Base-by-base conservation (phyloP, 768 basidiomycete species). In the Suillus plorans region DNA sequence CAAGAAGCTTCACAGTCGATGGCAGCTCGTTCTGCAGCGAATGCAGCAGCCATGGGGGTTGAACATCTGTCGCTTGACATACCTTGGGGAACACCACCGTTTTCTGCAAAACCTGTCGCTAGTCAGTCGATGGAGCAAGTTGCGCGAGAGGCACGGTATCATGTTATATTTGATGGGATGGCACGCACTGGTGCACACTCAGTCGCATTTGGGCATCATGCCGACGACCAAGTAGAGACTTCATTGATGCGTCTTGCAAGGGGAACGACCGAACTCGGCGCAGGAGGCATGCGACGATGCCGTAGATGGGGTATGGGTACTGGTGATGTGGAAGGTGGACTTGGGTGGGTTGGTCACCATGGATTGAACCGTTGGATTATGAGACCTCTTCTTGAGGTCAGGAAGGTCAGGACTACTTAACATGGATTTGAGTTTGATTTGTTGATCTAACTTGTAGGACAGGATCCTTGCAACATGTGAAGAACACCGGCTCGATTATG, bases 181-280 rank as follows among this genome's bases (percentile, higher is more conserved):
- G 71, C 72, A 6, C 64, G 67, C 2, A 64, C 73, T 0, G 69
- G 79, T 1, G 73, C 80, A 4, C 67, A 79, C 18, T 72, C 81
- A 16, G 72, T 93, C 62, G 89, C 89, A 1, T 82, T 89, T 58
- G 93, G 85, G 0, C 93, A 95, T 69, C 93, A 95, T 71, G 83
- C 83, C 4, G 91, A 95, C 71, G 93, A 95, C 71, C 91, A 94
- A 72, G 83, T 94, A 12, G 93, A 95, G 73, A 95, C 93, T 0
- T 82, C 86, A 37, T 76, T 95, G 60, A 86, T 93, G 81, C 85
- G 93, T 6, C 72, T 89, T 18, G 80, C 85, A 6, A 82, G 76
- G 66, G 87, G 89, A 0, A 88, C 87, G 6, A 81, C 85, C 3
- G 71, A 76, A 50, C 62, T 84, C 18, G 90, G 89, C 0, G 83